Evolutionary conservation across 805 yeast species (phyloP).

Genomic region (Ogataea minuta): DNA sequence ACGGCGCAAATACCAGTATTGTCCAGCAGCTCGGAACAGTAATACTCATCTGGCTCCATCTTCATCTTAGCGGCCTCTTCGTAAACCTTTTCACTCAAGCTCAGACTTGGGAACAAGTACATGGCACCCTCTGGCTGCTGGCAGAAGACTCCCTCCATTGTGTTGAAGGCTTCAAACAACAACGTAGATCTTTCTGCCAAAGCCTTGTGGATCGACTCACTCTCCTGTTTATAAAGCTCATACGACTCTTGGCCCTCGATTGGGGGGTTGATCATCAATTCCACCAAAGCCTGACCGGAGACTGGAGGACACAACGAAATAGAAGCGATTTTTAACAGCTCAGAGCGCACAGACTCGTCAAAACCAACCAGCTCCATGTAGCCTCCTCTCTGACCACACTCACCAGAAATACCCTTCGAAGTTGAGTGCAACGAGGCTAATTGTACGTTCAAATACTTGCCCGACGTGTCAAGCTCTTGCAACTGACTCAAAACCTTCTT

Average conservation of each 20-base stretch:
- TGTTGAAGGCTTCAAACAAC: slow-evolving; percentile 66
- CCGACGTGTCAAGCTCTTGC: slow-evolving; percentile 49
- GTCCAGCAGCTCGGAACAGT: slow-evolving; percentile 81
- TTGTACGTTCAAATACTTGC: slow-evolving; percentile 67
- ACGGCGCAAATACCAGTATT: slow-evolving; percentile 94
- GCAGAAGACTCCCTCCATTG: slow-evolving; percentile 81
- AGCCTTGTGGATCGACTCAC: slow-evolving; percentile 56
- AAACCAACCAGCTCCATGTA: slow-evolving; percentile 93
- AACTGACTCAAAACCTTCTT: slow-evolving; percentile 73
- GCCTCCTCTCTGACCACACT: slow-evolving; percentile 99
- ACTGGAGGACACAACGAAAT: slow-evolving; percentile 93
- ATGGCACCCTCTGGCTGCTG: slow-evolving; percentile 95
- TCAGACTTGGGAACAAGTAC: slow-evolving; percentile 87
- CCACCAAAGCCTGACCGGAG: slow-evolving; percentile 90
- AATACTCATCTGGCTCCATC: slow-evolving; percentile 77
- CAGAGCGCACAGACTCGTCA: slow-evolving; percentile 60
- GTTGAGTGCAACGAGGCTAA: slow-evolving; percentile 95
- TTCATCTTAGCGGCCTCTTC: slow-evolving; percentile 56
- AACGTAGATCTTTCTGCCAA: slow-evolving; percentile 61
- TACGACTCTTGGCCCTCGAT: slow-evolving; percentile 70
- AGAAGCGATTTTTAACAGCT: slow-evolving; percentile 81
- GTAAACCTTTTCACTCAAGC: slow-evolving; percentile 62
- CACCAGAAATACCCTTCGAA: slow-evolving; percentile 96
- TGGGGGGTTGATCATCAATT: slow-evolving; percentile 94
- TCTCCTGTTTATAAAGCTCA: slow-evolving; percentile 62